Evolutionary conservation across 2,329 filamentous ascomycete species (phyloP), one percentile per base, ranked within the genome.

Genomic region (Claviceps sp.): DNA sequence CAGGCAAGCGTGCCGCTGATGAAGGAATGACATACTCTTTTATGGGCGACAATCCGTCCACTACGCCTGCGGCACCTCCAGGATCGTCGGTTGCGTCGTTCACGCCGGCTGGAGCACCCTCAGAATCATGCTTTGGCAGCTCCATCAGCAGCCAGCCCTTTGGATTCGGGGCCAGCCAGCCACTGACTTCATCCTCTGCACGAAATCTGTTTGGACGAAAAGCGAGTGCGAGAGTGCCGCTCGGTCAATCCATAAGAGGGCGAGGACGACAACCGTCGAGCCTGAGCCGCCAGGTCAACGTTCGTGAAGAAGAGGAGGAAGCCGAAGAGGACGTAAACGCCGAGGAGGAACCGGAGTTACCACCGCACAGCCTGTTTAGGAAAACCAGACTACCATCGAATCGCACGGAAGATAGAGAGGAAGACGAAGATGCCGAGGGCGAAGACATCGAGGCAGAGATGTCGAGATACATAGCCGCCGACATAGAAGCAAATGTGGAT

Each of bases 21-120:
- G 57, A 34, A 34, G 30, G 58, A 34, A 62, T 64, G 20, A 68
- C 64, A 40, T 60, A 66, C 43, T 72, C 70, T 42, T 64, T 64
- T 40, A 69, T 70, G 41, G 70, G 63, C 54, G 68, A 73, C 8
- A 66, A 70, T 48, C 74, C 75, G 6, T 74, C 76, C 40, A 78
- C 74, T 2, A 79, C 77, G 2, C 76, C 77, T 5, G 72, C 71
- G 18, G 76, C 71, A 0, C 71, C 72, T 30, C 74, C 76, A 9
- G 72, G 72, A 1, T 76, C 77, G 30, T 75, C 75, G 7, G 70
- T 71, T 8, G 71, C 72, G 4, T 78, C 75, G 44, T 79, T 79
- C 63, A 79, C 77, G 1, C 76, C 77, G 1, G 69, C 71, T 16
- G 78, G 78, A 52, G 76, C 76, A 16, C 77, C 77, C 0, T 76